These are phyloP conservation scores for Pythium folliculosum DNA, from an alignment of 352 stramenopile genomes.

Conservation along the genomic window DNA sequence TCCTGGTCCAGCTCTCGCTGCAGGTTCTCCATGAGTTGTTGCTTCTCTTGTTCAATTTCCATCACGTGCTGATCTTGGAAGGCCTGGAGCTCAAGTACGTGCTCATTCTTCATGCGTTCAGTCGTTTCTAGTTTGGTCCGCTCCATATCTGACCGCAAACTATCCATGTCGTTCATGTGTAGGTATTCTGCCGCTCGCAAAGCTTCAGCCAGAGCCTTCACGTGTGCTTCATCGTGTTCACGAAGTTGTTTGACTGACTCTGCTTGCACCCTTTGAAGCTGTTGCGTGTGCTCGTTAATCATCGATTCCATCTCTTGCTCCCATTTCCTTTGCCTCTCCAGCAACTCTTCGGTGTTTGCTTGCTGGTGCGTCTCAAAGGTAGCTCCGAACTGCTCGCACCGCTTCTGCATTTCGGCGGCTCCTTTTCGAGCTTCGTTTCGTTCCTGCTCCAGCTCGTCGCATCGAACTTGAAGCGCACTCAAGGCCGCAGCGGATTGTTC, in stretches of 20 bases:
- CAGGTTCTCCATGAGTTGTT: conserved; percentile 33
- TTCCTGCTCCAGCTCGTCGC: conserved; percentile 27
- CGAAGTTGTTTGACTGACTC: not conserved
- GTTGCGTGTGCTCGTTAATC: not conserved
- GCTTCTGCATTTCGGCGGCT: conserved; percentile 10
- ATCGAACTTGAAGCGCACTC: conserved; percentile 20
- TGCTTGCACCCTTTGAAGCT: not conserved
- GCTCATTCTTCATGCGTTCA: not conserved
- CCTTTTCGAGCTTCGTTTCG: conserved; percentile 19
- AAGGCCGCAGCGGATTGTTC: conserved; percentile 24
- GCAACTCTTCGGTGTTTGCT: not conserved
- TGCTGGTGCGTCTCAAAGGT: conserved; percentile 9
- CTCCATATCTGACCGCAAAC: conserved; percentile 5
- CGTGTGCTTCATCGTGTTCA: conserved; percentile 4
- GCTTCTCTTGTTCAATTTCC: conserved; percentile 36
- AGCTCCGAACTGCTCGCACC: conserved; percentile 20
- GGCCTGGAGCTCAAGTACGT: conserved; percentile 8
- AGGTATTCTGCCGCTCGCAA: not conserved
- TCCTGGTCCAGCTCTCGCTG: conserved; percentile 37
- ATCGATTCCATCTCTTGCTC: conserved; percentile 10
- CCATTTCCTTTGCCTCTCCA: conserved; percentile 15
- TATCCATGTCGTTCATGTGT: conserved; percentile 1
- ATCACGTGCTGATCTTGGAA: conserved; percentile 21
- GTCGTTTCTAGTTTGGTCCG: not conserved
- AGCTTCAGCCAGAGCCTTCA: not conserved